Base-by-base conservation (phyloP, 805 yeast species). In the Wickerhamiella brachini region DNA sequence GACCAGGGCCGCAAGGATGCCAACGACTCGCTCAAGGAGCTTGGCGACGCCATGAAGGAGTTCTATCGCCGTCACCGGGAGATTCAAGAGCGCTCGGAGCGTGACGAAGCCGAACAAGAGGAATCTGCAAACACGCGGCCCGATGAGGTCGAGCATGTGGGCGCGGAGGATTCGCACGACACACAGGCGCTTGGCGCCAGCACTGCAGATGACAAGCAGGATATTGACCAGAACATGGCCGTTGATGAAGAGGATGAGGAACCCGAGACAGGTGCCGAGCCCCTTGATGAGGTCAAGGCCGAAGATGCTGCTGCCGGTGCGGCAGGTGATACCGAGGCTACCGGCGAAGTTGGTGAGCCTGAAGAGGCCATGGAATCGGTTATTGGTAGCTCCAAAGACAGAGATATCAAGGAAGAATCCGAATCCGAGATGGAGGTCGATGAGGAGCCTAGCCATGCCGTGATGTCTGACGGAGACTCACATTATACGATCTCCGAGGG, bases 141-240 rank as follows among this genome's bases (percentile, higher is more conserved):
- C 53, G 82, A 79, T 54, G 95, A 87, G 59, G 84, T 87, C 65
- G 67, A 67, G 51, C 71, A 68, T 49, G 62, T 66, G 8, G 67
- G 65, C 47, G 89, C 82, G 45, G 82, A 83, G 54, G 78, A 90
- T 3, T 80, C 82, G 26, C 73, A 70, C 51, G 89, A 85, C 48
- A 85, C 95, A 0, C 97, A 93, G 65, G 98, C 97, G 0, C 69
- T 93, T 49, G 97, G 97, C 21, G 81, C 89, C 44, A 95, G 96
- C 5, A 78, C 79, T 53, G 76, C 80, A 59, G 95, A 88, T 45
- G 88, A 84, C 60, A 70, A 77, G 15, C 93, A 86, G 62, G 65
- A 81, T 0, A 75, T 89, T 53, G 82, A 88, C 62, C 88, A 66
- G 24, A 56, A 57, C 21, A 58, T 63, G 62, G 63, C 63, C 4